Conservation (phyloP, 108 stramenopile genomes). For the Skeletonema menzelii region DNA sequence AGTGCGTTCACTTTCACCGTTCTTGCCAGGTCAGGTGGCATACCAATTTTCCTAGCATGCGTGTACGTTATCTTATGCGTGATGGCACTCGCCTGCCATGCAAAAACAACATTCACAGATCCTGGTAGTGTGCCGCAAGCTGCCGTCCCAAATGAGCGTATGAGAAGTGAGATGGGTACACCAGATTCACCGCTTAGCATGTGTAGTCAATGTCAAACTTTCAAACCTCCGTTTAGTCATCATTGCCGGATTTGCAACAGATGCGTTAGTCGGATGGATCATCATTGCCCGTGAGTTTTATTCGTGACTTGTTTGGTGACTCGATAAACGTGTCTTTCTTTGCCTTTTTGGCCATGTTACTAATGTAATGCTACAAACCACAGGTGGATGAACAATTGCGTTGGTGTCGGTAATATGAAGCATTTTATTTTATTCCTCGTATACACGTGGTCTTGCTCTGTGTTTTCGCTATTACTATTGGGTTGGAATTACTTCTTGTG, state of each 20-base stretch:
- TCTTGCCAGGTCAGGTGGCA: slow-evolving; percentile 60
- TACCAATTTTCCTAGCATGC: slow-evolving; percentile 47
- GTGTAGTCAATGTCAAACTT: slow-evolving; percentile 90
- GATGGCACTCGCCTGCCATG: slow-evolving; percentile 81
- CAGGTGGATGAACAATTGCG: slow-evolving; percentile 97
- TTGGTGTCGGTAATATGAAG: slow-evolving; percentile 87
- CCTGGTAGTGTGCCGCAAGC: slow-evolving; percentile 85
- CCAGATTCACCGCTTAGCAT: slow-evolving; percentile 47
- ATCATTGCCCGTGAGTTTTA: slow-evolving; percentile 77
- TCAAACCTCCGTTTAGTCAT: slow-evolving; percentile 90
- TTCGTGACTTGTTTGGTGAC: not conserved
- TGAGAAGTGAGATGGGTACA: slow-evolving; percentile 40
- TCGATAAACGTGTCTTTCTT: not conserved
- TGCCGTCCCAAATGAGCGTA: slow-evolving; percentile 66
- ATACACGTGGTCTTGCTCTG: slow-evolving; percentile 76
- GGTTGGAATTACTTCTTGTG: slow-evolving; percentile 81
- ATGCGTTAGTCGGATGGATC: slow-evolving; percentile 93
- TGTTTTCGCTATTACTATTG: slow-evolving; percentile 65
- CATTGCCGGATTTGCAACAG: slow-evolving; percentile 96
- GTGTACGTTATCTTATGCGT: slow-evolving; percentile 58
- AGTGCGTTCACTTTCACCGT: slow-evolving; percentile 65
- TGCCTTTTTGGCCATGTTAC: not conserved
- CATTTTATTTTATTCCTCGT: slow-evolving; percentile 78
- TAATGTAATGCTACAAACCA: slow-evolving; percentile 55
- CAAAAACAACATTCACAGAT: slow-evolving; percentile 91